A percentile compares a stretch with the other conserved stretches of the same genome.
phyloP scores from a whole-genome alignment of 2,329 filamentous ascomycete genomes.

The Aspergillus jensenii region DNA sequence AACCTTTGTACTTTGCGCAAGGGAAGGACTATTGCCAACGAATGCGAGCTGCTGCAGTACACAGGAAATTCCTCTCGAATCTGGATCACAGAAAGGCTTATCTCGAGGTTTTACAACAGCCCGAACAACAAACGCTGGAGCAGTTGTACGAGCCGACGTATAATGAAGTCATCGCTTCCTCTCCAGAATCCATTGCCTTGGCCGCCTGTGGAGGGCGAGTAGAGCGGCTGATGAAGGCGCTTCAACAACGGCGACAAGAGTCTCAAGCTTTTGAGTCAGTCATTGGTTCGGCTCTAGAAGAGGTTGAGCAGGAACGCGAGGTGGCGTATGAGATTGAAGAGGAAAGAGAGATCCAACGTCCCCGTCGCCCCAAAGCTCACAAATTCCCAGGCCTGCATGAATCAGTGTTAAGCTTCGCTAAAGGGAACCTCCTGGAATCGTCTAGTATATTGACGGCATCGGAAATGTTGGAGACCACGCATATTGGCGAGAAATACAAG shows the following conservation, averaged over 20 bases:
- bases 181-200: neutral
- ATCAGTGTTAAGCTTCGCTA: slow-evolving; percentile 37
- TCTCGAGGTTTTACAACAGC: slow-evolving; percentile 48
- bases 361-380: slow-evolving; percentile 38
- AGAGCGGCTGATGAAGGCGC: slow-evolving; percentile 30
- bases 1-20: slow-evolving; percentile 60
- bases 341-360: slow-evolving; percentile 56
- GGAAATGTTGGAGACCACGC: slow-evolving; percentile 2
- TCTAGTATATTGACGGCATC: slow-evolving; percentile 5
- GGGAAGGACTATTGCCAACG: slow-evolving; percentile 61
- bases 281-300: slow-evolving; percentile 55
- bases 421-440: neutral
- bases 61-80: slow-evolving; percentile 45
- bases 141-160: slow-evolving; percentile 55
- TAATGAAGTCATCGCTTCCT: slow-evolving; percentile 10
- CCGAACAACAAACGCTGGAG: slow-evolving; percentile 58
- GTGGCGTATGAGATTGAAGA: slow-evolving; percentile 59
- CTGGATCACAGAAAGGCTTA: slow-evolving; percentile 39
- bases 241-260: slow-evolving; percentile 30
- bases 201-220: slow-evolving; percentile 28
- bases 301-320: slow-evolving; percentile 60
- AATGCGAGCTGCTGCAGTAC: slow-evolving; percentile 48
- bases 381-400: slow-evolving; percentile 49
- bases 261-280: slow-evolving; percentile 47
- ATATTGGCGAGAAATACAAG: slow-evolving; percentile 12